Evolutionary conservation across 306 rosid genomes (phyloP).

Genomic region (Betula pendula): DNA sequence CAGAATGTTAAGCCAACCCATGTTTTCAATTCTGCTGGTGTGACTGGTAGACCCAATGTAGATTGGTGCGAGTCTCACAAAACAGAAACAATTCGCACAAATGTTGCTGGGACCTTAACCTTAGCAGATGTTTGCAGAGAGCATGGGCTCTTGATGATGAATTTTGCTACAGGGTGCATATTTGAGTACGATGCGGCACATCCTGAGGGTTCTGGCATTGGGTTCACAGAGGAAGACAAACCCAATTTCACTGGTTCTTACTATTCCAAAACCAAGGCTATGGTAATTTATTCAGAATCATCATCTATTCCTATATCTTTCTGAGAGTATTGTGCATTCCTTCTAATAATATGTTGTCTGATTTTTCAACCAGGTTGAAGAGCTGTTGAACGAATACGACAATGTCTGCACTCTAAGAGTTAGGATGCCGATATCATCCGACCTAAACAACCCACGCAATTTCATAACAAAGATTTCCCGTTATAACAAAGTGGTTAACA

Average conservation of each 20-base stretch:
- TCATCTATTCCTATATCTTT: background rate
- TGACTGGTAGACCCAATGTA: slow-evolving; percentile 88
- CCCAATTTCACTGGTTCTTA: slow-evolving; percentile 82
- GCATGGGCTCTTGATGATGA: slow-evolving; percentile 71
- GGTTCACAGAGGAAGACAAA: slow-evolving; percentile 81
- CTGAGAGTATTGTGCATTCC: background rate
- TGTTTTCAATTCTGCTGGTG: slow-evolving; percentile 84
- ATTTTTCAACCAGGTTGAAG: slow-evolving; percentile 65
- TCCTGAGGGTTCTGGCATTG: slow-evolving; percentile 86
- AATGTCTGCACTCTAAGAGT: slow-evolving; percentile 92
- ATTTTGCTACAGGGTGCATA: slow-evolving; percentile 86
- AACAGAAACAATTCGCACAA: slow-evolving; percentile 69
- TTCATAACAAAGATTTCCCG: slow-evolving; percentile 90
- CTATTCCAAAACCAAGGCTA: slow-evolving; percentile 91
- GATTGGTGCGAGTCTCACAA: slow-evolving; percentile 90
- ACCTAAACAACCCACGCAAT: slow-evolving; percentile 81
- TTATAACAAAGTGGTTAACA: slow-evolving; percentile 79
- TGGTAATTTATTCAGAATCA: slow-evolving; percentile 48
- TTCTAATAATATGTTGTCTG: background rate
- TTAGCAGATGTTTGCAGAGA: slow-evolving; percentile 87
- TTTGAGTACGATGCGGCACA: slow-evolving; percentile 81
- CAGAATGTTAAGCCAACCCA: slow-evolving; percentile 76
- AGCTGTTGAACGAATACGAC: slow-evolving; percentile 78
- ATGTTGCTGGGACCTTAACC: slow-evolving; percentile 83
- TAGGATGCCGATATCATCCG: slow-evolving; percentile 89